These are phyloP conservation scores for Paramecium sexaurelia DNA, from an alignment of 73 alveolate genomes.

Conservation along the genomic window DNA sequence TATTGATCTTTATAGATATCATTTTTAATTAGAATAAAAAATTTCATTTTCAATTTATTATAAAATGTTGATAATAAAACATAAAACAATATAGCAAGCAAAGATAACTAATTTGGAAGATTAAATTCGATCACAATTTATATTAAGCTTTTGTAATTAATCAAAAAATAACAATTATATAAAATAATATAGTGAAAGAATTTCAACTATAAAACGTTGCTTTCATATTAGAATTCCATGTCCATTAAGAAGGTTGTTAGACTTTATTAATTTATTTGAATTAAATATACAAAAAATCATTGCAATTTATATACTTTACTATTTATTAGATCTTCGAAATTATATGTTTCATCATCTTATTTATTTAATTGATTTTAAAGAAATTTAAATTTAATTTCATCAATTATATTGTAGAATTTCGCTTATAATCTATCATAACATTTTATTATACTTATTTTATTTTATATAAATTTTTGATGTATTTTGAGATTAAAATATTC, in stretches of 20 bases:
- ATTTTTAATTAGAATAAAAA: too few species aligned
- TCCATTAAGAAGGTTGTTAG: conserved; percentile 1
- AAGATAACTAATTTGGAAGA: too few species aligned
- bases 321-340: neutral
- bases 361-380: neutral
- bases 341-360: neutral
- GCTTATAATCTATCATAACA: neutral
- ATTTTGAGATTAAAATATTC: neutral
- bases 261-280: conserved; percentile 31
- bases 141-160: too few species aligned
- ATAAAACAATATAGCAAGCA: too few species aligned
- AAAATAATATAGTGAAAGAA: neutral
- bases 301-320: neutral
- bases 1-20: too few species aligned
- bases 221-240: neutral
- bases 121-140: too few species aligned
- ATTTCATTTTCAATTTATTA: too few species aligned
- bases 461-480: neutral
- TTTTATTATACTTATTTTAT: neutral
- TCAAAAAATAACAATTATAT: too few species aligned
- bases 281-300: neutral
- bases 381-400: neutral
- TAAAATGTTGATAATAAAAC: too few species aligned
- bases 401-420: neutral
- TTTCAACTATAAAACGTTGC: too few species aligned